Evolutionary conservation across 768 basidiomycete species (phyloP), one percentile per base, ranked within the genome.

Genomic region (Calocera cornea): DNA sequence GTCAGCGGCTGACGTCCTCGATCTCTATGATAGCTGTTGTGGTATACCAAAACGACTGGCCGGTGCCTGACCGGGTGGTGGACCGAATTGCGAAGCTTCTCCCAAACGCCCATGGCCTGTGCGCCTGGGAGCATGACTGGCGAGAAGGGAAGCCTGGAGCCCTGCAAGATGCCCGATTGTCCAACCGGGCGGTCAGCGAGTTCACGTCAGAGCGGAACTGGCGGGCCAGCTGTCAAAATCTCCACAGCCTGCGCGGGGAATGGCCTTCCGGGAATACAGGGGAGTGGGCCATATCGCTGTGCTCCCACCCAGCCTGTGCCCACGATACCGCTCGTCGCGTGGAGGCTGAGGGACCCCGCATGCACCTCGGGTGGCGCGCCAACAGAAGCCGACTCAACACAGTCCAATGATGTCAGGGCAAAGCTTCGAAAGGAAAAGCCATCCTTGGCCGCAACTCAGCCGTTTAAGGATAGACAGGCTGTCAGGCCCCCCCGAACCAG

Each of bases 101-200:
- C 31, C 31, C 54, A 60, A 60, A 60, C 54, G 54, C 54, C 54
- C 54, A 60, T 60, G 54, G 54, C 54, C 54, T 22, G 54, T 60
- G 54, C 49, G 49, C 31, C 54, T 5, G 54, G 8, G 31, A 2
- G 44, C 11, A 60, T 27, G 54, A 47, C 7, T 38, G 36, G 36
- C 7, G 7, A 38, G 36, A 5, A 38, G 36, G 36, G n/a, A n/a
- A n/a, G n/a, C n/a, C n/a, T n/a, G n/a, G n/a, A n/a, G n/a, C n/a
- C n/a, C n/a, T n/a, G 44, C 19, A 38, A 14, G 36, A n/a, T n/a
- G 36, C 36, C 44, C 44, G 16, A 47, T 47, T 47, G 44, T 47
- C 44, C 19, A 47, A 47, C 11, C 11, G 14, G 27, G 14, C 14
- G 14, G 27, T 33, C 54, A 33, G 11, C 54, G 31, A 11, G 10